Conservation (phyloP, 768 basidiomycete genomes). For the Suillus plorans region DNA sequence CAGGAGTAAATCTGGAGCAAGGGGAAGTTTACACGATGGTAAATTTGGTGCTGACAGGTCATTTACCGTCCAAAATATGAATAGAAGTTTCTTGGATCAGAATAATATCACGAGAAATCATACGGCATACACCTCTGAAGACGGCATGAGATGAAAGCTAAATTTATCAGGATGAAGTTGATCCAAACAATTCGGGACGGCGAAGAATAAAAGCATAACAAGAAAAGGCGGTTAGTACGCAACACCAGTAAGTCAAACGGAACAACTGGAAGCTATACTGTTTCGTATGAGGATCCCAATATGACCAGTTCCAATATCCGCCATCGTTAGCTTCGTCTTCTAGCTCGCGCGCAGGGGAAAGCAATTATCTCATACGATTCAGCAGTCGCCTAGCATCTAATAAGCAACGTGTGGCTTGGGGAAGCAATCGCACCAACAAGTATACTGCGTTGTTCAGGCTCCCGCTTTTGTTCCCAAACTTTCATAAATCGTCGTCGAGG, state of each 20-base stretch:
- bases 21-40: constrained; percentile 22
- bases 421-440: constrained; percentile 56
- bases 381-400: constrained; percentile 78
- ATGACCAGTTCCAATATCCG: constrained; percentile 95
- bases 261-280: constrained; percentile 99
- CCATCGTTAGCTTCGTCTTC: constrained; percentile 93
- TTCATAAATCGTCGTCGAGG: constrained; percentile 95
- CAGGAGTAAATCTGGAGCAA: constrained; percentile 24
- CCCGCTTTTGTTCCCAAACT: constrained; percentile 95
- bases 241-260: constrained; percentile 45
- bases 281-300: constrained; percentile 99
- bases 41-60: constrained; percentile 32
- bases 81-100: not conserved
- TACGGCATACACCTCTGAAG: not conserved
- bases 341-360: constrained; percentile 97
- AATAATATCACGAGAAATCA: not conserved
- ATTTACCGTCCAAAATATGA: constrained; percentile 4
- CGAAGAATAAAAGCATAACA: not conserved
- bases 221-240: not conserved
- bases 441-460: constrained; percentile 89
- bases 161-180: not conserved
- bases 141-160: not conserved
- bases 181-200: not conserved
- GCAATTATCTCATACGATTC: constrained; percentile 99
- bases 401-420: constrained; percentile 28